Evolutionary conservation across 2,329 filamentous ascomycete species (phyloP), one percentile per base, ranked within the genome.

Genomic region (Zelopaecilomyces penicillatus): DNA sequence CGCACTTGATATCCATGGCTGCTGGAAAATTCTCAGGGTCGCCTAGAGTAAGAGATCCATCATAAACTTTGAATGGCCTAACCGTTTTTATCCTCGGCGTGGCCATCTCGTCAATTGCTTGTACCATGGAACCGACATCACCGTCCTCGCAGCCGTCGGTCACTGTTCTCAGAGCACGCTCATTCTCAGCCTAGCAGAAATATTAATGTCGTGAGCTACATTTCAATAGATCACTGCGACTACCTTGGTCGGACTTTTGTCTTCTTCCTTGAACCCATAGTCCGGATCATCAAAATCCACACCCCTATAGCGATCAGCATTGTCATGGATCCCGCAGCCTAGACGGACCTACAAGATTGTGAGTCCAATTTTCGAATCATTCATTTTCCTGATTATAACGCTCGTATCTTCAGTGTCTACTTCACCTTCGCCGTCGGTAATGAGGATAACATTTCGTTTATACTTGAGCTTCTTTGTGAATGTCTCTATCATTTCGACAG

Each of bases 211-310:
- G 12, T 10, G 4, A 5, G 31, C 8, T 26, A 10, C 6, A 19
- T 19, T 19, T 19, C 2, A 12, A 37, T 8, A 33, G 6, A 29
- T 7, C 8, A 4, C 11, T 6, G n/a, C 45, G 42, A 43, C 35
- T 57, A 83, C 82, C 73, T 97, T 97, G 42, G 64, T 61, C 0
- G 62, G 52, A 12, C 82, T 68, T 61, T 98, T 98, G 52, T 85
- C 78, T 62, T 96, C 89, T 66, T 97, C 91, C 62, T 95, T 95
- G 60, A 87, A 86, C 36, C 90, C 90, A 58, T 84, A 95, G 2
- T 95, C 89, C 1, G 79, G 61, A 61, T 96, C 89, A 59, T 98
- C 89, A 63, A 98, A 97, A 61, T 98, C 93, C 12, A 95, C 79
- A 10, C 93, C 93, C 43, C 85, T 90, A 26, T 8, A 4, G 26